Base-by-base conservation (phyloP, 2,329 filamentous ascomycete genomes). In the Ophiostoma sp. region DNA sequence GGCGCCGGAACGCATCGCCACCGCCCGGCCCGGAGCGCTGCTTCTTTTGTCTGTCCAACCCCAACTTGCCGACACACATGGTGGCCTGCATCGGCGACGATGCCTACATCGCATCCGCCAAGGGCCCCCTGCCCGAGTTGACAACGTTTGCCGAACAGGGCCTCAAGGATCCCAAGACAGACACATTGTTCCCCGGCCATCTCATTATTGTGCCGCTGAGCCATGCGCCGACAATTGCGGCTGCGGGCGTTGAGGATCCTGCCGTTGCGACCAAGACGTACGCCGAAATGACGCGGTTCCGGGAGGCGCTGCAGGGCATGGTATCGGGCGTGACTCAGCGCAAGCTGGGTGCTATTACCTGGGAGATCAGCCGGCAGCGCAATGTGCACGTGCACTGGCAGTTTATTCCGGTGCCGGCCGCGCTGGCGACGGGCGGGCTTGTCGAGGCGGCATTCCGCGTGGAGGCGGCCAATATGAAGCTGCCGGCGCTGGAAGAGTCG, bases 311-410 rank as follows among this genome's bases (percentile, higher is more conserved):
- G 64, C 92, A 97, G 75, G 83, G 82, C 63, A 96, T 97, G 90
- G 82, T 97, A 12, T 79, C 81, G n/a, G 79, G 77, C 36, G 77
- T 77, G 70, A 82, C 81, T 69, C 77, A 80, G 75, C 80, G 84
- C 71, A 84, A 84, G 71, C 86, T 97, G 0, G 95, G 94, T 16
- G 86, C 88, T 2, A 90, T 98, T 1, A 95, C 92, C 0, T 99
- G 92, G 87, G 95, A 98, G 79, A 93, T 99, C 74, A 94, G 89
- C 75, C 89, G 93, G 66, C 83, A 83, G 4, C 85, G 85, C 66
- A 92, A 95, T 67, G 88, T 98, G 68, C 95, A 99, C 76, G 84
- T 89, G 1, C 94, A 98, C 75, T 97, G 93, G 95, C 96, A 99
- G 78, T 90, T 96, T 73, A 80, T 98, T 42, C 92, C 95, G 0